phyloP scores from a whole-genome alignment of 768 basidiomycete genomes.

The Mycena polygramma region DNA sequence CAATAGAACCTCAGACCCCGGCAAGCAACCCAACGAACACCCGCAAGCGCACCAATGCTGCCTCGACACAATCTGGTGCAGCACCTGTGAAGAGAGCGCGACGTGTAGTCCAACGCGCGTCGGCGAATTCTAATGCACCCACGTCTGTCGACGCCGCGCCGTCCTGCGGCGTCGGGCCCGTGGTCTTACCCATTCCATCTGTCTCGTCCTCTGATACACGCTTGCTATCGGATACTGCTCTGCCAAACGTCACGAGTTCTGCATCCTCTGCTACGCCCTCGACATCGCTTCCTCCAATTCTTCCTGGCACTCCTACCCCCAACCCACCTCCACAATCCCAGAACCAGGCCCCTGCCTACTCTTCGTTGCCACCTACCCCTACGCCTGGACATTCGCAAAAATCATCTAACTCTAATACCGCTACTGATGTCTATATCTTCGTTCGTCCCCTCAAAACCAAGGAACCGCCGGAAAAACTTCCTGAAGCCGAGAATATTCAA shows the following conservation, averaged over 20 bases:
- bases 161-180: slow-evolving; percentile 12
- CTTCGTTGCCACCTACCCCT: background rate
- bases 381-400: background rate
- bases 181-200: background rate
- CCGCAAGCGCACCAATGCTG: no score
- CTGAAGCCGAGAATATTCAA: no score
- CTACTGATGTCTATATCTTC: slow-evolving; percentile 22
- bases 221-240: no score
- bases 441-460: slow-evolving; percentile 6
- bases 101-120: no score
- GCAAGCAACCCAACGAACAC: no score
- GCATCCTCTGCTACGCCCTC: no score
- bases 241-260: no score
- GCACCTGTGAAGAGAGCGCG: no score
- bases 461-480: background rate
- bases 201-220: no score
- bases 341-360: background rate
- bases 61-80: no score
- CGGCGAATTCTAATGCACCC: background rate
- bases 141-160: slow-evolving; percentile 1
- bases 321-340: background rate
- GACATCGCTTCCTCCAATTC: no score
- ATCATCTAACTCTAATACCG: background rate
- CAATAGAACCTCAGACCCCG: no score
- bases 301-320: background rate